Conservation (phyloP, 176 grass and related monocot genomes). For the Bonia amplexicaulis region DNA sequence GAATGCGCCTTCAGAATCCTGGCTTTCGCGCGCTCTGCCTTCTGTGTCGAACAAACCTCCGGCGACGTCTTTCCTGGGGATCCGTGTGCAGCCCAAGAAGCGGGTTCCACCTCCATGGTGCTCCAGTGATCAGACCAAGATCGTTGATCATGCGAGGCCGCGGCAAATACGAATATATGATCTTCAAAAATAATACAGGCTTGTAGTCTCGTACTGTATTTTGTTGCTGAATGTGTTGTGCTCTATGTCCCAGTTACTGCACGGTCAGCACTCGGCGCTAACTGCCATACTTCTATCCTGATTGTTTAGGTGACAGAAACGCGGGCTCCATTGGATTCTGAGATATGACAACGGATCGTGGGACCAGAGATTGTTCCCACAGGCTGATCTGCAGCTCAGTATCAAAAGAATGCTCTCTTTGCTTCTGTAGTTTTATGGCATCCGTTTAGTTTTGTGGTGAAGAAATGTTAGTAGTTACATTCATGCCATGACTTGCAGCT, state of each 20-base stretch:
- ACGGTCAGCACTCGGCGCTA: not conserved
- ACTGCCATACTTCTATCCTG: not conserved
- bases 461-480: not conserved
- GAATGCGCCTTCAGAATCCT: conserved; percentile 75
- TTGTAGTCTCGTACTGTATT: not conserved
- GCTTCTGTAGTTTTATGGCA: not conserved
- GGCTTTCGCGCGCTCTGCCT: conserved; percentile 81
- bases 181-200: conserved; percentile 52
- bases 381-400: not conserved
- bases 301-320: conserved; percentile 1
- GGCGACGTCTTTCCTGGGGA: conserved; percentile 58
- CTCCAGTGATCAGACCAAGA: conserved; percentile 17
- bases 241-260: not conserved
- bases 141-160: conserved; percentile 21
- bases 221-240: not conserved
- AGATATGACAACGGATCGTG: not conserved
- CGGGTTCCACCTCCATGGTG: not conserved
- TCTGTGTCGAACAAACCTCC: conserved; percentile 43
- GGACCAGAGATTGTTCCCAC: not conserved
- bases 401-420: not conserved
- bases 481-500: not conserved
- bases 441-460: not conserved
- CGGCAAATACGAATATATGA: conserved; percentile 17
- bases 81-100: conserved; percentile 66
- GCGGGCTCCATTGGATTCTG: not conserved